phyloP scores from a whole-genome alignment of 2,329 filamentous ascomycete species.

The Ascochyta fabae region DNA sequence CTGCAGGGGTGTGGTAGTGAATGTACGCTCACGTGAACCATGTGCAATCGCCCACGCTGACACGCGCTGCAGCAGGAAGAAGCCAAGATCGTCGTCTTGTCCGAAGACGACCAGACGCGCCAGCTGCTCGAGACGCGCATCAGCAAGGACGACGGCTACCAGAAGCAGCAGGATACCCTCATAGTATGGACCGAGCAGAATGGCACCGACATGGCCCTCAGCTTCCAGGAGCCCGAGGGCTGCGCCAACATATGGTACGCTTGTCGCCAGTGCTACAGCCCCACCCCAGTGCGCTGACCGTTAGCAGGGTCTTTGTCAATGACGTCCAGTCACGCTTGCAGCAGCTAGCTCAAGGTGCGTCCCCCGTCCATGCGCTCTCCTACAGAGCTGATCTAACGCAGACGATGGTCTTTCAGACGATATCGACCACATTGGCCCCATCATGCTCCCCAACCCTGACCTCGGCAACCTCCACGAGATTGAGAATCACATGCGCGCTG shows the following conservation, averaged over 20 bases:
- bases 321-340: slow-evolving; percentile 79
- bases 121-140: slow-evolving; percentile 89
- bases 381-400: slow-evolving; percentile 40
- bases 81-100: slow-evolving; percentile 86
- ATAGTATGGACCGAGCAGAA: slow-evolving; percentile 97
- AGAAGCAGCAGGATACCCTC: slow-evolving; percentile 98
- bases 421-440: slow-evolving; percentile 71
- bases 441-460: slow-evolving; percentile 78
- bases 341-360: slow-evolving; percentile 67
- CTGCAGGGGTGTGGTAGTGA: slow-evolving; percentile 77
- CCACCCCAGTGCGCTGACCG: slow-evolving; percentile 20
- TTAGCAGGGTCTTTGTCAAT: slow-evolving; percentile 85
- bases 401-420: slow-evolving; percentile 93
- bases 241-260: slow-evolving; percentile 87
- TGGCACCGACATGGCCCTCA: slow-evolving; percentile 94
- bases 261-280: neutral
- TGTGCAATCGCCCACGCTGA: slow-evolving; percentile 41
- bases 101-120: slow-evolving; percentile 86
- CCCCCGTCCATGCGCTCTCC: slow-evolving; percentile 1
- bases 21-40: slow-evolving; percentile 61
- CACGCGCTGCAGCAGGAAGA: slow-evolving; percentile 72
- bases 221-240: slow-evolving; percentile 96
- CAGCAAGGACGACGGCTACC: slow-evolving; percentile 91
- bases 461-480: slow-evolving; percentile 85
- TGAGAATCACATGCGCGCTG: slow-evolving; percentile 80